Conservation (phyloP, 352 stramenopile genomes). For the Pythium myriotylum region DNA sequence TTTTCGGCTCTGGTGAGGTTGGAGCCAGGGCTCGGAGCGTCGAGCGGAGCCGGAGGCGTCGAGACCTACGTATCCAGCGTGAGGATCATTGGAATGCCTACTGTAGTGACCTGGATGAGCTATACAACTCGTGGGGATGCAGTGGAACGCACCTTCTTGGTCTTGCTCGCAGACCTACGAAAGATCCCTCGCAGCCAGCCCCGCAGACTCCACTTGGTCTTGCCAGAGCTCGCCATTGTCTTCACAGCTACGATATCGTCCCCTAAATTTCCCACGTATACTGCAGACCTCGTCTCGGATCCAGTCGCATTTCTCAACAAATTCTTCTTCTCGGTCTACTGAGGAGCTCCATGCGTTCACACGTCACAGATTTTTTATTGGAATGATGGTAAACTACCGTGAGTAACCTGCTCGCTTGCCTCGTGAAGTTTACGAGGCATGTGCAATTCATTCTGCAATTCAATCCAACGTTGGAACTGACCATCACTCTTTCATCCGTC, state of each 20-base stretch:
- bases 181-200: conserved; percentile 13
- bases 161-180: neutral
- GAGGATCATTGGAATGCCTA: too few relatives aligned
- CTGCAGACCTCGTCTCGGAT: too few relatives aligned
- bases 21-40: conserved; percentile 22
- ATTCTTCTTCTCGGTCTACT: neutral
- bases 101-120: too few relatives aligned
- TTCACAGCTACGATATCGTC: neutral
- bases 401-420: too few relatives aligned
- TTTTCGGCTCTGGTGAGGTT: conserved; percentile 35
- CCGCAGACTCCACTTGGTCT: conserved; percentile 16
- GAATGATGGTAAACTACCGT: too few relatives aligned
- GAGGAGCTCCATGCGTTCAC: neutral
- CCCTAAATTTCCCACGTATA: too few relatives aligned
- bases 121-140: too few relatives aligned
- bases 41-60: neutral
- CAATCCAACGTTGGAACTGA: conserved; percentile 1
- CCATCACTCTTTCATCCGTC: neutral
- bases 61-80: neutral
- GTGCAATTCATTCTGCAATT: too few relatives aligned
- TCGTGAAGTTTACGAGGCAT: too few relatives aligned
- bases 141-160: too few relatives aligned
- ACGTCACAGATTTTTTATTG: conserved; percentile 11
- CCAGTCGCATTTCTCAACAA: neutral
- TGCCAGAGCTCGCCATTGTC: neutral